A percentile compares a stretch with the other conserved stretches of the same genome.
Evolutionary conservation across 306 rosid species (phyloP).

Genomic region (Styphnolobium japonicum): DNA sequence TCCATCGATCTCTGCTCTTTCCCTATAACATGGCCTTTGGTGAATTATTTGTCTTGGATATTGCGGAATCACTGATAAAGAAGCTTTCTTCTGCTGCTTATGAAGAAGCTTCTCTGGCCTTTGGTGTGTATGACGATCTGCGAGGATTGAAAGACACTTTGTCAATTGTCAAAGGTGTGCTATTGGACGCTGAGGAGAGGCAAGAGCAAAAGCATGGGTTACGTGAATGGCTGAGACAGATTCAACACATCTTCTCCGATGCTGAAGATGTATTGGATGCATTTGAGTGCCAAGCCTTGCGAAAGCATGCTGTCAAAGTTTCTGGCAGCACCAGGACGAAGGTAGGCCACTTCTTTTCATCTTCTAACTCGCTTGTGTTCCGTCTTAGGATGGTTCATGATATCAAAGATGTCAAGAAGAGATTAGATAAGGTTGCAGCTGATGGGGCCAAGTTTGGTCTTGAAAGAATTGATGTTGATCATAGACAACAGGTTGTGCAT

Average conservation of each 20-base stretch:
- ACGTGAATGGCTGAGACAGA: not conserved
- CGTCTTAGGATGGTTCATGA: not conserved
- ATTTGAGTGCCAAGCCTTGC: conserved; percentile 7
- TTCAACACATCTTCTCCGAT: not conserved
- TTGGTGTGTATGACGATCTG: not conserved
- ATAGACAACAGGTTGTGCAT: not conserved
- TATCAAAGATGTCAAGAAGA: not conserved
- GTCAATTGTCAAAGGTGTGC: not conserved
- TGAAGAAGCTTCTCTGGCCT: not conserved
- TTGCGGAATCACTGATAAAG: not conserved
- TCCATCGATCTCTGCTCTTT: too few relatives aligned
- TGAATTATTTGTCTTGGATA: not conserved
- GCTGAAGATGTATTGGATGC: conserved; percentile 6
- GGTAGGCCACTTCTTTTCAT: not conserved
- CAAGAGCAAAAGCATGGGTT: not conserved
- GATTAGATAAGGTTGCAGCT: not conserved
- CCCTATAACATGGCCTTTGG: not conserved
- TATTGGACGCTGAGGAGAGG: conserved; percentile 23
- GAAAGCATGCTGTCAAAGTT: not conserved
- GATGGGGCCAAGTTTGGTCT: not conserved
- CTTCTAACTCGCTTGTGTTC: not conserved
- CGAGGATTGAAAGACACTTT: not conserved
- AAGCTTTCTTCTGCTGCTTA: not conserved
- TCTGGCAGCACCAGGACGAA: not conserved
- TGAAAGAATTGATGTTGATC: not conserved